phyloP scores from a whole-genome alignment of 1,139 yeast species.

The Geotrichum europaeum region DNA sequence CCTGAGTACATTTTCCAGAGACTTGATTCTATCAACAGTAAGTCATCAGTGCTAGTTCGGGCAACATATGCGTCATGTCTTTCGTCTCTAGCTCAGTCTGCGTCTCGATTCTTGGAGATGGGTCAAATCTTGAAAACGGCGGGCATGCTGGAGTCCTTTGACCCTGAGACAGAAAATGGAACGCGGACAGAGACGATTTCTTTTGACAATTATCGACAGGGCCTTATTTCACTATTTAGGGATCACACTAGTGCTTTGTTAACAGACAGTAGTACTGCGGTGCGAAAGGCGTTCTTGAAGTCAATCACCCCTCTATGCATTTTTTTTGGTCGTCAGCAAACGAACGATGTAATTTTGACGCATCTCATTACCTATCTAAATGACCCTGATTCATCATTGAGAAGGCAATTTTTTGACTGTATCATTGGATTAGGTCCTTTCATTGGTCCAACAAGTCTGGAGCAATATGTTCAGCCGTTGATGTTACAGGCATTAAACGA shows the following conservation, averaged over 20 bases:
- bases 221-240: conserved; percentile 49
- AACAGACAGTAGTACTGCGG: conserved; percentile 62
- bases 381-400: conserved; percentile 62
- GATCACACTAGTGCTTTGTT: conserved; percentile 57
- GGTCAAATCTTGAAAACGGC: conserved; percentile 49
- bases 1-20: conserved; percentile 80
- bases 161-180: conserved; percentile 41
- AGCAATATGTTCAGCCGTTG: conserved; percentile 81
- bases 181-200: conserved; percentile 31
- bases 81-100: conserved; percentile 59
- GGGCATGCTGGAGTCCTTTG: conserved; percentile 36
- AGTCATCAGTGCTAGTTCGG: conserved; percentile 46
- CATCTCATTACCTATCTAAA: conserved; percentile 89
- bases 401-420: conserved; percentile 67
- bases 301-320: conserved; percentile 71
- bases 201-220: conserved; percentile 30
- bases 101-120: conserved; percentile 62
- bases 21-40: conserved; percentile 42
- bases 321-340: conserved; percentile 78
- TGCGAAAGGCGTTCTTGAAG: conserved; percentile 61
- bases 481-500: conserved; percentile 77
- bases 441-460: conserved; percentile 76
- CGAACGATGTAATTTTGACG: conserved; percentile 81
- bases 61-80: conserved; percentile 66
- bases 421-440: conserved; percentile 72